A percentile compares a stretch with the other conserved stretches of the same genome.
phyloP scores from a whole-genome alignment of 805 yeast genomes.

The Diddensiella caesifluorescens region DNA sequence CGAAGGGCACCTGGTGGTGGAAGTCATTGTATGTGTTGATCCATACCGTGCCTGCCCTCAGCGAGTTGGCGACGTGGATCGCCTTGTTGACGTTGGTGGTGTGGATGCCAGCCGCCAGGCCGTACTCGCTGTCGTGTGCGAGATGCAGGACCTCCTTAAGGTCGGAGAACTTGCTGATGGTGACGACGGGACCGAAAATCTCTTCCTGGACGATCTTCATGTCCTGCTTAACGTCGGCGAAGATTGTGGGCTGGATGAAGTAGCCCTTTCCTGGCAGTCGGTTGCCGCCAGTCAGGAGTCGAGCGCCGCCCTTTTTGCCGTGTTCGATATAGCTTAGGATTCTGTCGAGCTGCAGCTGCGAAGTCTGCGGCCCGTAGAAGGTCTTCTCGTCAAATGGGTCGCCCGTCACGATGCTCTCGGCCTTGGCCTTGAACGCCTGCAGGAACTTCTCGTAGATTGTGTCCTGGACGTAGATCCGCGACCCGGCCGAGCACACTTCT shows the following conservation, averaged over 20 bases:
- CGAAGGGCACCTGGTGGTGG: slow-evolving; percentile 67
- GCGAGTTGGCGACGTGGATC: slow-evolving; percentile 52
- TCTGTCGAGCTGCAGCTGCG: slow-evolving; percentile 67
- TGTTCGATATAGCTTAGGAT: slow-evolving; percentile 67
- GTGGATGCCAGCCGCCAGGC: slow-evolving; percentile 79
- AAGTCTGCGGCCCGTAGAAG: slow-evolving; percentile 89
- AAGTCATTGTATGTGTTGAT: slow-evolving; percentile 69
- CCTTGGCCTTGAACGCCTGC: slow-evolving; percentile 47
- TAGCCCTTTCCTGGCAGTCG: slow-evolving; percentile 46
- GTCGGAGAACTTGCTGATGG: slow-evolving; percentile 57
- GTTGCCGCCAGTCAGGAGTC: slow-evolving; percentile 74
- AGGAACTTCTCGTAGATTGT: slow-evolving; percentile 71
- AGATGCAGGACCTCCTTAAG: slow-evolving; percentile 61
- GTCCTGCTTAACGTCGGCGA: slow-evolving; percentile 60
- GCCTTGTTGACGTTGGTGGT: slow-evolving; percentile 62
- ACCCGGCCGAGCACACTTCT: slow-evolving; percentile 94
- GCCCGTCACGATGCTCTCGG: slow-evolving; percentile 49
- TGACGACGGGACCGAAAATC: slow-evolving; percentile 85
- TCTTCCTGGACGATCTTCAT: slow-evolving; percentile 74
- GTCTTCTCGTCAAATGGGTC: slow-evolving; percentile 70
- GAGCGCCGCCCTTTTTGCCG: slow-evolving; percentile 83
- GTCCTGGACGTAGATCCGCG: slow-evolving; percentile 85
- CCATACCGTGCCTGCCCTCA: slow-evolving; percentile 67
- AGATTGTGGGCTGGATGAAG: slow-evolving; percentile 71
- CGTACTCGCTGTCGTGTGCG: slow-evolving; percentile 76